Conservation (phyloP, 164 flowering plant species). For the Malania oleifera region DNA sequence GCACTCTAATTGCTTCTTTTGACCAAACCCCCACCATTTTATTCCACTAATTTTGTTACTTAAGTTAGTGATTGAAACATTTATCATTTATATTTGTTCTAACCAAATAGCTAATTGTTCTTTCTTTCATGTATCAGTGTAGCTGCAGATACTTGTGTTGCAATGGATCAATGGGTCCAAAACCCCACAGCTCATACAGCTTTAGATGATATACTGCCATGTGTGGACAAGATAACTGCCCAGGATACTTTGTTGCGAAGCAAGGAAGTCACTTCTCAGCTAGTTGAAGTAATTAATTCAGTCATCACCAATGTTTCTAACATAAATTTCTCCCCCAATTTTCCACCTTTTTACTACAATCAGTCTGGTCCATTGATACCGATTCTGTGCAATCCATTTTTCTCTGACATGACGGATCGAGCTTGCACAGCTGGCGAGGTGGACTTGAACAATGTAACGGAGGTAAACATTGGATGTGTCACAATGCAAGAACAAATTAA, state of each 20-base stretch:
- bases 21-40: background rate
- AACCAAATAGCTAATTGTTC: background rate
- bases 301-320: slow-evolving; percentile 55
- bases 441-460: slow-evolving; percentile 40
- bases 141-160: slow-evolving; percentile 53
- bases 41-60: background rate
- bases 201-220: slow-evolving; percentile 49
- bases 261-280: slow-evolving; percentile 46
- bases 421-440: slow-evolving; percentile 46
- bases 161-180: slow-evolving; percentile 58
- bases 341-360: slow-evolving; percentile 37
- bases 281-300: slow-evolving; percentile 38
- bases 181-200: slow-evolving; percentile 53
- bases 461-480: no score
- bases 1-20: background rate
- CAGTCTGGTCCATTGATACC: slow-evolving; percentile 66
- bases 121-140: slow-evolving; percentile 25
- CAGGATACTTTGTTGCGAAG: slow-evolving; percentile 44
- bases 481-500: no score
- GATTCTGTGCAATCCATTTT: slow-evolving; percentile 53
- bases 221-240: slow-evolving; percentile 45
- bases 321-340: slow-evolving; percentile 40
- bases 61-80: no score
- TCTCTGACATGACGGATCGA: slow-evolving; percentile 31
- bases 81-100: no score